A percentile compares a stretch with the other conserved stretches of the same genome.
Conservation (phyloP, 2,329 filamentous ascomycete species). For the Penicillium polonicum region DNA sequence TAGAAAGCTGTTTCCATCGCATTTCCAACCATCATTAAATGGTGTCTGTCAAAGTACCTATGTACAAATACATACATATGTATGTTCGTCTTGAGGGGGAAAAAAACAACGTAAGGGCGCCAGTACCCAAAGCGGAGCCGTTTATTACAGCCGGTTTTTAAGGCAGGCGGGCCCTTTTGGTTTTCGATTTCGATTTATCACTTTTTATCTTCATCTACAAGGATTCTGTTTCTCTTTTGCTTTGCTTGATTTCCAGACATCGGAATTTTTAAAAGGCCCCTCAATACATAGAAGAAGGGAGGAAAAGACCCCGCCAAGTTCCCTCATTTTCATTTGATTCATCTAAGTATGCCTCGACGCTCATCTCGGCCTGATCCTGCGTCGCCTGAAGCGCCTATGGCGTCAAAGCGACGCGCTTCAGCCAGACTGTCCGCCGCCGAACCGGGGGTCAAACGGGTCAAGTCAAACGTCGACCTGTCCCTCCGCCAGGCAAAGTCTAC, state of each 20-base stretch:
- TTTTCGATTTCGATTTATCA: neutral
- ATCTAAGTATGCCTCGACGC: slow-evolving; percentile 36
- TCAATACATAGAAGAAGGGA: neutral
- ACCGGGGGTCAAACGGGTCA: slow-evolving; percentile 35
- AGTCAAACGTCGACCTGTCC: slow-evolving; percentile 24
- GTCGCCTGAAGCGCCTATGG: slow-evolving; percentile 31
- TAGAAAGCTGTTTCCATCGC: too few relatives aligned
- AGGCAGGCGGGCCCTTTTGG: slow-evolving; percentile 6
- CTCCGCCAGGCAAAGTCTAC: slow-evolving; percentile 35
- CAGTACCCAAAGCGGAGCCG: slow-evolving; percentile 5
- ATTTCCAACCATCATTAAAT: too few relatives aligned
- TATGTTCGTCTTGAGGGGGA: neutral
- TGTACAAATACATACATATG: neutral
- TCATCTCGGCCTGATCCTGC: slow-evolving; percentile 39
- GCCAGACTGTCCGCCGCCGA: slow-evolving; percentile 30
- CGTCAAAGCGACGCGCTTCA: slow-evolving; percentile 38
- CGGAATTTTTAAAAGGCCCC: neutral
- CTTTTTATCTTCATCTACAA: neutral
- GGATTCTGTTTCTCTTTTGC: neutral
- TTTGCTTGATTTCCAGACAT: neutral
- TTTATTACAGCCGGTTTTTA: slow-evolving; percentile 8
- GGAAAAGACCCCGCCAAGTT: neutral
- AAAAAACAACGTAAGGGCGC: neutral
- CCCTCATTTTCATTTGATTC: neutral
- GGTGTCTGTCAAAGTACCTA: neutral